Percentiles rank a stretch among this genome's conserved stretches.
phyloP scores from a whole-genome alignment of 257 asterid genomes.

The Coffea canephora region DNA sequence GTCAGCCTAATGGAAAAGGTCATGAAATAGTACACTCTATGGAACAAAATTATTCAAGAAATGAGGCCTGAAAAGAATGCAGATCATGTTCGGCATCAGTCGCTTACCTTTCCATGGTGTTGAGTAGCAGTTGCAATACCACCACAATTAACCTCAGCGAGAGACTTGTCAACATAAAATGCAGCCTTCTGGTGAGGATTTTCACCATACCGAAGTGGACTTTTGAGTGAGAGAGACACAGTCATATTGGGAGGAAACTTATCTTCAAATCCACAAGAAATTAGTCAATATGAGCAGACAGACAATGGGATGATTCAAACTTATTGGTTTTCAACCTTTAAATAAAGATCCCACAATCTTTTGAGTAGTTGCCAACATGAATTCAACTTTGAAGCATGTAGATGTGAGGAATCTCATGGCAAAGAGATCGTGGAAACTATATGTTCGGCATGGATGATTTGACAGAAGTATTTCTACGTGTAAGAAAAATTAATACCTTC shows the following conservation, averaged over 20 bases:
- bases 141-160: slow-evolving; percentile 90
- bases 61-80: neutral
- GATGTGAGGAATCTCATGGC: neutral
- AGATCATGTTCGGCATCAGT: neutral
- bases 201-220: slow-evolving; percentile 94
- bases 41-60: neutral
- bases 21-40: neutral
- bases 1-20: neutral
- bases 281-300: slow-evolving; percentile 4
- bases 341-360: neutral
- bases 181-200: slow-evolving; percentile 99
- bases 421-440: neutral
- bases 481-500: slow-evolving; percentile 50
- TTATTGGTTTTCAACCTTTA: neutral
- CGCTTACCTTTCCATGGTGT: slow-evolving; percentile 88
- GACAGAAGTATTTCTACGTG: slow-evolving; percentile 7
- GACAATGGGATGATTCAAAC: neutral
- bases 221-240: slow-evolving; percentile 71
- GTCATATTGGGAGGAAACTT: slow-evolving; percentile 77
- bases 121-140: slow-evolving; percentile 91
- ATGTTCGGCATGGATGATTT: slow-evolving; percentile 8
- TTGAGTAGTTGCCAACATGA: neutral
- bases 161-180: slow-evolving; percentile 82
- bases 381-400: neutral
- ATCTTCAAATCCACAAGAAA: slow-evolving; percentile 35